These are phyloP conservation scores for Discostella stelligera DNA, from an alignment of 352 stramenopile species.

Conservation along the genomic window DNA sequence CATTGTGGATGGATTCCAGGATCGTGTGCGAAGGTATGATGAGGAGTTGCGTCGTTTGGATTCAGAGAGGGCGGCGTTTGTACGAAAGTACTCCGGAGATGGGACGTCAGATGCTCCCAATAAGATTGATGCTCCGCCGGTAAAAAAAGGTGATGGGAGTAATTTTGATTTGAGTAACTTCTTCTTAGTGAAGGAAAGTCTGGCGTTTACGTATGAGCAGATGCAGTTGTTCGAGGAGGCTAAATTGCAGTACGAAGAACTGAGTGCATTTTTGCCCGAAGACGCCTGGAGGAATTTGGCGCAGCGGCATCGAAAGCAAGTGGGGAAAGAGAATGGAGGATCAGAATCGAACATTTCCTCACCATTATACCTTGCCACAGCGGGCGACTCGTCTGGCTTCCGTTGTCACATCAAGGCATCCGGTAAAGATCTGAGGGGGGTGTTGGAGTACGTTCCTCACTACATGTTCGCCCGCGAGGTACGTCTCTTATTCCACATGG, in stretches of 20 bases:
- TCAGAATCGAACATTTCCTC: slow-evolving; percentile 11
- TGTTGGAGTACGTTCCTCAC: slow-evolving; percentile 51
- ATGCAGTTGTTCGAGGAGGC: slow-evolving; percentile 75
- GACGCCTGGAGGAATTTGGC: slow-evolving; percentile 39
- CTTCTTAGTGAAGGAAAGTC: slow-evolving; percentile 80
- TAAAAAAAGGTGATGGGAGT: neutral
- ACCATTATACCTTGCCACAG: slow-evolving; percentile 46
- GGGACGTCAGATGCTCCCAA: neutral
- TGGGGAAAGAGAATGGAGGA: slow-evolving; percentile 10
- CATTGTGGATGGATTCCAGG: slow-evolving; percentile 67
- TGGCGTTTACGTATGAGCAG: slow-evolving; percentile 80
- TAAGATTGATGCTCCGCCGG: neutral
- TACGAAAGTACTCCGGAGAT: slow-evolving; percentile 28
- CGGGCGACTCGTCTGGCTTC: slow-evolving; percentile 57
- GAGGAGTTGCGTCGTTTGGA: slow-evolving; percentile 73
- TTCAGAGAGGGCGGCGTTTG: slow-evolving; percentile 44
- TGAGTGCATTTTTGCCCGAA: slow-evolving; percentile 56
- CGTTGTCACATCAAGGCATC: slow-evolving; percentile 52
- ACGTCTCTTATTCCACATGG: slow-evolving; percentile 62
- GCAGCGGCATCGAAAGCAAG: slow-evolving; percentile 7
- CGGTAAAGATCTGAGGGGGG: slow-evolving; percentile 47
- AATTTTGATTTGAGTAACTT: slow-evolving; percentile 73
- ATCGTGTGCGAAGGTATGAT: slow-evolving; percentile 69
- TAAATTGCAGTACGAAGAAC: slow-evolving; percentile 79
- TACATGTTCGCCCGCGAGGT: slow-evolving; percentile 75